These are phyloP conservation scores for Phytopythium vexans DNA, from an alignment of 352 stramenopile species.

Conservation along the genomic window DNA sequence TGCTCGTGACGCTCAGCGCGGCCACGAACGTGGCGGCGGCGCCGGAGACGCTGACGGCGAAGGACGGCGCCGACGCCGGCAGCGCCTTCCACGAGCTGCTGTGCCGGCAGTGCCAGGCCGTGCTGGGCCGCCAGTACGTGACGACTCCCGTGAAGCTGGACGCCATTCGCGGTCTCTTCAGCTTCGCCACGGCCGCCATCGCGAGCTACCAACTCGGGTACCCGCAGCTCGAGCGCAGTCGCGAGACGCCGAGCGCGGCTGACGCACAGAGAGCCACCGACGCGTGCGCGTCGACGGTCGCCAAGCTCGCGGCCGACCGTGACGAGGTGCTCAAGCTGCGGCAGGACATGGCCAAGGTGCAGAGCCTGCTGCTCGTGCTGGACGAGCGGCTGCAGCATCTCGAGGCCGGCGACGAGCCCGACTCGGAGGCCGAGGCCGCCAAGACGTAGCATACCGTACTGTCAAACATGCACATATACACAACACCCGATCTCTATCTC, in stretches of 20 bases:
- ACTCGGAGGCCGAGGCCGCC: slow-evolving; percentile 22
- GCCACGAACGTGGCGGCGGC: slow-evolving; percentile 59
- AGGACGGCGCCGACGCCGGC: slow-evolving; percentile 45
- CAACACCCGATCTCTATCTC: too few species aligned
- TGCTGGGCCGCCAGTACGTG: slow-evolving; percentile 74
- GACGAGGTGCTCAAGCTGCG: slow-evolving; percentile 46
- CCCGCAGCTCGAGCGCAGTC: slow-evolving; percentile 13
- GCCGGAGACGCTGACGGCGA: slow-evolving; percentile 46
- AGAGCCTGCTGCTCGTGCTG: slow-evolving; percentile 69
- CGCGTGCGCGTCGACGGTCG: slow-evolving; percentile 29
- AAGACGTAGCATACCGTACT: not conserved
- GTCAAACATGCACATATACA: too few species aligned
- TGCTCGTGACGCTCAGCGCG: slow-evolving; percentile 72
- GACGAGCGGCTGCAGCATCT: slow-evolving; percentile 66
- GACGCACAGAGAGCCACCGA: slow-evolving; percentile 18
- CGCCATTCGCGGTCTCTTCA: slow-evolving; percentile 62
- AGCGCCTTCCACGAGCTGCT: slow-evolving; percentile 76
- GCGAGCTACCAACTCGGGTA: slow-evolving; percentile 80
- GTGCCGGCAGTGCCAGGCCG: slow-evolving; percentile 77
- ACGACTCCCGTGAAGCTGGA: slow-evolving; percentile 66
- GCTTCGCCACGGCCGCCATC: slow-evolving; percentile 70
- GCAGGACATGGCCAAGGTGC: slow-evolving; percentile 77
- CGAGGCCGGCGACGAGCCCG: slow-evolving; percentile 41
- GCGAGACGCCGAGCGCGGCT: slow-evolving; percentile 14
- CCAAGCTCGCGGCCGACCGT: slow-evolving; percentile 41